Evolutionary conservation across 176 grass and related monocot species (phyloP), one percentile per base, ranked within the genome.

Genomic region (Pontederia paniculata): DNA sequence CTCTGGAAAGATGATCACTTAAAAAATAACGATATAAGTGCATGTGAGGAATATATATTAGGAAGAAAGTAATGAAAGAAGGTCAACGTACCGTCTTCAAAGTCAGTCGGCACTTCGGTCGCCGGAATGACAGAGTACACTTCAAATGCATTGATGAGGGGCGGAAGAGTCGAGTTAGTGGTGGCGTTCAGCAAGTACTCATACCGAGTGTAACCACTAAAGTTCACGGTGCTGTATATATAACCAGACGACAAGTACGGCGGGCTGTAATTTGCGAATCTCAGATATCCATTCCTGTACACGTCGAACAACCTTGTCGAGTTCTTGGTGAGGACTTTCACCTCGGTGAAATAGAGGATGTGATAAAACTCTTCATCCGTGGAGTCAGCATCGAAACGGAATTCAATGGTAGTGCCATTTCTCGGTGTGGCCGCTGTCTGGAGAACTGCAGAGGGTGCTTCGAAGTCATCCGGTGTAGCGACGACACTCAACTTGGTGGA

Each of bases 91-190:
- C 75, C 50, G 48, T 78, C 75, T 56, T 16, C 58, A 16, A 2
- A 17, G 12, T 71, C 42, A 0, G 67, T 65, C 15, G 62, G 55
- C 12, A 16, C 19, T 17, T 14, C 16, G 1, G 15, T 37, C 23
- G 51, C 13, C 7, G 42, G 28, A 21, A 78, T n/a, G 25, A 55
- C 13, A 5, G 12, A 18, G 42, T 14, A 78, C 42, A 52, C 17
- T 51, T 78, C 75, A 8, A 46, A 0, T 16, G 66, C 75, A 63
- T 78, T 78, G 10, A 78, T 0, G 45, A 78, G 44, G 2, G 75
- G 49, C 10, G 75, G 67, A 17, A 50, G 57, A 46, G 50, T 58
- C 15, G 75, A 78, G n/a, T 17, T 18, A 17, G 57, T 46, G 11
- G 75, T 50, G 31, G n/a, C 42, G 42, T 48, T 52, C 21, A 71